Conservation (phyloP, 1,284 basidiomycete species). For the Mycosarcoma mackinlayi region DNA sequence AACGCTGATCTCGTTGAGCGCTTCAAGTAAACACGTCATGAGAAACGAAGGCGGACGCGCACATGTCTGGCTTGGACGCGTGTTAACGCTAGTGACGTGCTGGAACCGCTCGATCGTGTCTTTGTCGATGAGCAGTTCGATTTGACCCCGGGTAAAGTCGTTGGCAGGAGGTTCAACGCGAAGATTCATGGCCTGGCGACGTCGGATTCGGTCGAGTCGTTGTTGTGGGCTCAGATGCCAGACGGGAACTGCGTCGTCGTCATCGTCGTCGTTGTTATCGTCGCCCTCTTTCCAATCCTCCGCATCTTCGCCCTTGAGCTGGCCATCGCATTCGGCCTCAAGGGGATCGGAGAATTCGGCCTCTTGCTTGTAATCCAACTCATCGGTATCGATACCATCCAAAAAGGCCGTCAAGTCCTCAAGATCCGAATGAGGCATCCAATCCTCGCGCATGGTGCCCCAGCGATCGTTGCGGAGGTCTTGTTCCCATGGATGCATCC, state of each 20-base stretch:
- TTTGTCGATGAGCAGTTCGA: neutral
- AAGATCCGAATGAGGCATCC: no score
- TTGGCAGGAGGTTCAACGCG: neutral
- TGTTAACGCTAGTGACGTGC: neutral
- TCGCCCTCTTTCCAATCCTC: neutral
- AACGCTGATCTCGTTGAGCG: neutral
- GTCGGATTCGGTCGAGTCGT: neutral
- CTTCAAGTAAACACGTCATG: constrained; percentile 2
- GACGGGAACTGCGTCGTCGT: neutral
- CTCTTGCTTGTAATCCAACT: neutral
- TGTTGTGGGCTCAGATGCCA: neutral
- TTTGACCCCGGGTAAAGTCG: neutral
- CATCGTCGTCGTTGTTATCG: neutral
- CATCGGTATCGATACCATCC: no score
- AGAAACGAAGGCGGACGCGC: neutral
- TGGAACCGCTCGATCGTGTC: neutral
- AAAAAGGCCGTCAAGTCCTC: no score
- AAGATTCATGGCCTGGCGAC: no score
- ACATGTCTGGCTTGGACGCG: neutral
- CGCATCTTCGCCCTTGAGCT: neutral
- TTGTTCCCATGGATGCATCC: neutral
- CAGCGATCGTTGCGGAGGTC: neutral
- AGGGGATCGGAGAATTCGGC: neutral
- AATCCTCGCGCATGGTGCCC: no score
- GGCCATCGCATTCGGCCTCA: neutral